These are phyloP conservation scores for Ophiocordyceps polyrhachis-furcata DNA, from an alignment of 2,329 filamentous ascomycete genomes.

Conservation along the genomic window DNA sequence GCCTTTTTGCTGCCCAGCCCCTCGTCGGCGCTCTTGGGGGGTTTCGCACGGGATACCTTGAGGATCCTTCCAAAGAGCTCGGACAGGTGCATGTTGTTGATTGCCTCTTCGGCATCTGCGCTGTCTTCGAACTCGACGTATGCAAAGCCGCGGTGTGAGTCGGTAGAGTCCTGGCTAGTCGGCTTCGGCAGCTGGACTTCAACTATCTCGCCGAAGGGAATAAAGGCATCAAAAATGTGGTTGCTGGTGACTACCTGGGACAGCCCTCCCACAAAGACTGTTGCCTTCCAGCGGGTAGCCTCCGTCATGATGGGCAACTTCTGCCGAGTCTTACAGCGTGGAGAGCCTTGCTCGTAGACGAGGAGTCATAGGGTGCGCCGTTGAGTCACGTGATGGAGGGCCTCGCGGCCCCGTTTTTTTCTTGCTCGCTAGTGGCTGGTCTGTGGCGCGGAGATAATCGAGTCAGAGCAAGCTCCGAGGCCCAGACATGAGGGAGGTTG, in stretches of 20 bases:
- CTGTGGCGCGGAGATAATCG: neutral
- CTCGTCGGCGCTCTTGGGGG: conserved; percentile 73
- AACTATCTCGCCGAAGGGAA: conserved; percentile 90
- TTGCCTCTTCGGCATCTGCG: conserved; percentile 79
- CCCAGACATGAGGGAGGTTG: conserved; percentile 12
- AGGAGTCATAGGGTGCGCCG: neutral
- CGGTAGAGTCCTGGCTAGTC: conserved; percentile 58
- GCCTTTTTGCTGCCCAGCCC: conserved; percentile 85
- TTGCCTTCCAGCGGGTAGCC: conserved; percentile 67
- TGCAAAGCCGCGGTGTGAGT: conserved; percentile 79
- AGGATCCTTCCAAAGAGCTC: conserved; percentile 86
- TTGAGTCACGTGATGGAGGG: neutral
- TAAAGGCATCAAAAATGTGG: conserved; percentile 74
- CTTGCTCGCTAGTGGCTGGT: neutral
- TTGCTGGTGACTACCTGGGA: conserved; percentile 57
- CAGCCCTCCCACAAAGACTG: conserved; percentile 81
- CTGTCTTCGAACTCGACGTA: conserved; percentile 87
- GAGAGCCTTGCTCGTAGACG: too few species aligned
- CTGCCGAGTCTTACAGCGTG: neutral
- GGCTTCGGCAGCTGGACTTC: conserved; percentile 83
- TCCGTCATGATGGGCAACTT: conserved; percentile 47
- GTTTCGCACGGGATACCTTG: conserved; percentile 81
- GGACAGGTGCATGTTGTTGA: conserved; percentile 98
- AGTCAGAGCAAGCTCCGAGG: neutral
- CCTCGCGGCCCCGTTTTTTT: neutral